Percentiles rank a stretch among this genome's conserved stretches.
These are phyloP conservation scores for Termitomyces sp. DNA, from an alignment of 768 basidiomycete genomes.

Conservation along the genomic window DNA sequence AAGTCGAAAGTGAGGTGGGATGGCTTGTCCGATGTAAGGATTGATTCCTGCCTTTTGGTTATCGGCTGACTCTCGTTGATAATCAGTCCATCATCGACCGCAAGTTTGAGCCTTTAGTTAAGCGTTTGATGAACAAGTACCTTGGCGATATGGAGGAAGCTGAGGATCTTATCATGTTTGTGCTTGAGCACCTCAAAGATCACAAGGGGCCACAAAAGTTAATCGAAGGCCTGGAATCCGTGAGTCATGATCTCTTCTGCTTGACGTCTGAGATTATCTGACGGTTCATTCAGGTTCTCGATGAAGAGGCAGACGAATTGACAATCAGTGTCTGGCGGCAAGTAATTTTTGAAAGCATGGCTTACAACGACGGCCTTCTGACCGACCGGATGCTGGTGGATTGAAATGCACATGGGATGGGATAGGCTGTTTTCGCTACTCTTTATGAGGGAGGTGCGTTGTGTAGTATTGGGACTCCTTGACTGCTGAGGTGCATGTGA, in stretches of 20 bases:
- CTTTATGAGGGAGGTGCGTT: slow-evolving; percentile 53
- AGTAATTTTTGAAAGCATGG: slow-evolving; percentile 93
- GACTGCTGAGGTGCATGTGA: slow-evolving; percentile 41
- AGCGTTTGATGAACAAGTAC: slow-evolving; percentile 79
- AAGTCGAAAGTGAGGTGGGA: slow-evolving; percentile 91
- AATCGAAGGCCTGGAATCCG: slow-evolving; percentile 87
- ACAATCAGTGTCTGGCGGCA: slow-evolving; percentile 84
- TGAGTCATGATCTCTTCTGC: slow-evolving; percentile 38
- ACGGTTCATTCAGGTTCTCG: slow-evolving; percentile 62
- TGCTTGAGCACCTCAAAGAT: slow-evolving; percentile 88
- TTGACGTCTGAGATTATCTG: neutral
- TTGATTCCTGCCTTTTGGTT: neutral
- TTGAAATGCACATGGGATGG: slow-evolving; percentile 28
- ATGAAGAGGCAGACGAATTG: slow-evolving; percentile 85
- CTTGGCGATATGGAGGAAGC: slow-evolving; percentile 86
- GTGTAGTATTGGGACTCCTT: slow-evolving; percentile 43
- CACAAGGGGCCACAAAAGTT: slow-evolving; percentile 83
- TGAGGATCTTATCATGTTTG: slow-evolving; percentile 92
- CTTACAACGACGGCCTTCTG: slow-evolving; percentile 84
- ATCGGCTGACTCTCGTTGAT: slow-evolving; percentile 13
- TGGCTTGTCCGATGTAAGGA: slow-evolving; percentile 78
- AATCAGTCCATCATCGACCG: slow-evolving; percentile 77
- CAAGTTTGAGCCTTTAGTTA: slow-evolving; percentile 83
- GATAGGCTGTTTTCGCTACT: slow-evolving; percentile 24
- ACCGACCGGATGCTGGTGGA: slow-evolving; percentile 85